A percentile compares a stretch with the other conserved stretches of the same genome.
phyloP scores from a whole-genome alignment of 2,329 filamentous ascomycete species.

The Penicillium glabrum region DNA sequence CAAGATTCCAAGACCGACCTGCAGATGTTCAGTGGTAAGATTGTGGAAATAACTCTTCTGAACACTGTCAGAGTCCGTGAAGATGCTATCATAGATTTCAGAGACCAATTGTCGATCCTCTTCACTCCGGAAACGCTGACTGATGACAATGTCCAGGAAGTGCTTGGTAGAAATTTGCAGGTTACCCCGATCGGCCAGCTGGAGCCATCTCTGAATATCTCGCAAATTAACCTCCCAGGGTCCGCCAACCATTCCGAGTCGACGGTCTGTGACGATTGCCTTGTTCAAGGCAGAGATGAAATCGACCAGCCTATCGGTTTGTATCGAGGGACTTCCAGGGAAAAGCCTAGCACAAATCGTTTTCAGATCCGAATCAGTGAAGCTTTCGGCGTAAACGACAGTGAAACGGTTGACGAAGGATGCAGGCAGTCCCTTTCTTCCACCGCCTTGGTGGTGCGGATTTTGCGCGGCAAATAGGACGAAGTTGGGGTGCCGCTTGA shows the following conservation, averaged over 20 bases:
- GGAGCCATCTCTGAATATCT: conserved; percentile 85
- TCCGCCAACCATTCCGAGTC: conserved; percentile 60
- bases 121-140: conserved; percentile 78
- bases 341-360: conserved; percentile 80
- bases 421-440: conserved; percentile 87
- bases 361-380: conserved; percentile 76
- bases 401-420: conserved; percentile 99
- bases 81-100: conserved; percentile 65
- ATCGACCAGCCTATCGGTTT: conserved; percentile 67
- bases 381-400: conserved; percentile 93
- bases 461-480: conserved; percentile 97
- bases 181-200: conserved; percentile 63
- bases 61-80: conserved; percentile 52
- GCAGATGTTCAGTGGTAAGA: conserved; percentile 63
- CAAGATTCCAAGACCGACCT: conserved; percentile 77
- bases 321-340: conserved; percentile 58
- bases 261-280: conserved; percentile 60
- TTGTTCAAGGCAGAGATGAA: conserved; percentile 81
- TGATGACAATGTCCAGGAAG: conserved; percentile 78
- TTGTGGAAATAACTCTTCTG: conserved; percentile 68
- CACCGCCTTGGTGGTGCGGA: conserved; percentile 94
- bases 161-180: conserved; percentile 66
- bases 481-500: conserved; percentile 84
- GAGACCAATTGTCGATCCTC: conserved; percentile 67
- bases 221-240: conserved; percentile 97